Evolutionary conservation across 148 eudicot genomes (phyloP).

Genomic region (Camellia japonica): DNA sequence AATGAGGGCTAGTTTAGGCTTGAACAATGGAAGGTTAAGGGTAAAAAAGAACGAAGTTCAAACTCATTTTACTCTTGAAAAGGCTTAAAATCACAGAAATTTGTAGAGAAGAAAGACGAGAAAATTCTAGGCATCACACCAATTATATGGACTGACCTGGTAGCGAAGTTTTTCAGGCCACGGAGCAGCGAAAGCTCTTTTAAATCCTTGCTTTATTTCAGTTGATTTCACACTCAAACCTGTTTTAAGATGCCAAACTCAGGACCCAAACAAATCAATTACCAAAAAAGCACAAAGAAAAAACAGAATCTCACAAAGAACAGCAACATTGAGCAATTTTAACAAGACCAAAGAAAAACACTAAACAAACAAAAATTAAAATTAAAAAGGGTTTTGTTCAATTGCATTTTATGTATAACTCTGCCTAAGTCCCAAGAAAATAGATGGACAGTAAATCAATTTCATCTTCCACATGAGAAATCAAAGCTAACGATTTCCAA

Average conservation of each 20-base stretch:
- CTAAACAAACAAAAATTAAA: neutral
- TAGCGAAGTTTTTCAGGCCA: constrained; percentile 97
- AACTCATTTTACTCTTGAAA: too few species aligned
- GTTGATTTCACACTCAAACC: constrained; percentile 58
- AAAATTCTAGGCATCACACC: neutral
- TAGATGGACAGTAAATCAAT: too few species aligned
- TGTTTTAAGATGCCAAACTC: constrained; percentile 17
- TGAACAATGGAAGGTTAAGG: too few species aligned
- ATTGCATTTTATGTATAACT: neutral
- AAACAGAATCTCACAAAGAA: neutral
- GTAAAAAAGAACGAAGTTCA: too few species aligned
- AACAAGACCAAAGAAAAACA: neutral
- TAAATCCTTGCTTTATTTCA: constrained; percentile 96
- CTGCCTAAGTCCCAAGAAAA: too few species aligned
- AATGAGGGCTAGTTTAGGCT: too few species aligned
- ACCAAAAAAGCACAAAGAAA: neutral
- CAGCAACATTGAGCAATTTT: neutral
- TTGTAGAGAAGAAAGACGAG: too few species aligned
- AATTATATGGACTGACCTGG: constrained; percentile 48
- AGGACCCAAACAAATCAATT: neutral
- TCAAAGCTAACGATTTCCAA: too few species aligned
- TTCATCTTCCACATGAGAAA: too few species aligned
- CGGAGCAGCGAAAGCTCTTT: constrained; percentile 87
- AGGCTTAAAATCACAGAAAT: too few species aligned
- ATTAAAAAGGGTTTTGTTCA: neutral